These are phyloP conservation scores for Aureobasidium mangrovei DNA, from an alignment of 2,329 filamentous ascomycete species.

Conservation along the genomic window DNA sequence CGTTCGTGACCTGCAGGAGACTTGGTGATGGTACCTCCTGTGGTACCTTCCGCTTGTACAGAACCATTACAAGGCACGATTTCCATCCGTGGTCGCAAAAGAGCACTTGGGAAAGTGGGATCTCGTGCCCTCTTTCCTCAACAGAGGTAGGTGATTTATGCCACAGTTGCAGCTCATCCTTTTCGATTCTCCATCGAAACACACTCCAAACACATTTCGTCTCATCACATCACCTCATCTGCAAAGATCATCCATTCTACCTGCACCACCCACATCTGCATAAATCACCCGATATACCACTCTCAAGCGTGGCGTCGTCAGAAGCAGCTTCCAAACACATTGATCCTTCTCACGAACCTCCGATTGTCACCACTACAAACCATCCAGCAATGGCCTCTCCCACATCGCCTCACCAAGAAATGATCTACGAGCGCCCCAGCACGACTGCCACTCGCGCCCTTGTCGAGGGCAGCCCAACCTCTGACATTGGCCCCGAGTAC, in stretches of 20 bases:
- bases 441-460: constrained; percentile 19
- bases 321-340: constrained; percentile 3
- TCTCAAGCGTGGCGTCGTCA: not conserved
- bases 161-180: not conserved
- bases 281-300: constrained; percentile 6
- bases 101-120: not conserved
- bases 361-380: constrained; percentile 8
- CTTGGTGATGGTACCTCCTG: not conserved
- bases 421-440: constrained; percentile 17
- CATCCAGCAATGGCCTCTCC: constrained; percentile 5
- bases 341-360: not conserved
- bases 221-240: not conserved
- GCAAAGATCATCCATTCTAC: constrained; percentile 3
- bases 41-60: not conserved
- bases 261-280: constrained; percentile 8
- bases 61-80: not conserved
- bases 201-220: constrained; percentile 1
- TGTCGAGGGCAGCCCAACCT: constrained; percentile 13
- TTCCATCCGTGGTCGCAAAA: not conserved
- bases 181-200: not conserved
- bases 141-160: not conserved
- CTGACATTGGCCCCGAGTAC: constrained; percentile 8
- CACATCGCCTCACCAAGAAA: constrained; percentile 12
- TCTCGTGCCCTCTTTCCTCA: not conserved
- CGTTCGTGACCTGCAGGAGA: not conserved